A percentile compares a stretch with the other conserved stretches of the same genome.
Evolutionary conservation across 768 basidiomycete genomes (phyloP).

Genomic region (Agrocybe pediades): DNA sequence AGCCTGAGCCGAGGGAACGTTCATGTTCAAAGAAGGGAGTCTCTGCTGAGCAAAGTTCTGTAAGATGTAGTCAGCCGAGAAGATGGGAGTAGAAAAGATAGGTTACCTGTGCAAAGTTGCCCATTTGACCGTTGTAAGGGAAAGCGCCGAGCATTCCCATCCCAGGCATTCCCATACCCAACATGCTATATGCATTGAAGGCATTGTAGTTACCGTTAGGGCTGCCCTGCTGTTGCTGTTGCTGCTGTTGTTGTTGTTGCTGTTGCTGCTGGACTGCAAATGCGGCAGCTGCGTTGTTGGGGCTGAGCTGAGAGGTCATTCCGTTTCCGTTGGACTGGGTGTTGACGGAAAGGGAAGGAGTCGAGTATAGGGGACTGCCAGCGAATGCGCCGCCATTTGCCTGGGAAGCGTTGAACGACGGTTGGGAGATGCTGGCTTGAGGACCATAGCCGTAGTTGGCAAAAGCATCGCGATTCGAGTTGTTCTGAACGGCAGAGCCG

Average conservation of each 20-base stretch:
- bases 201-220: conserved; percentile 55
- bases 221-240: conserved; percentile 40
- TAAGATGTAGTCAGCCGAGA: conserved; percentile 4
- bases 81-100: conserved; percentile 1
- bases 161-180: conserved; percentile 77
- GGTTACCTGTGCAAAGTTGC: conserved; percentile 64
- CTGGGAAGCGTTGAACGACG: conserved; percentile 51
- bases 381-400: conserved; percentile 47
- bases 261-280: conserved; percentile 48
- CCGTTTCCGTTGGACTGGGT: conserved; percentile 54
- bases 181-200: conserved; percentile 75
- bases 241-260: conserved; percentile 45
- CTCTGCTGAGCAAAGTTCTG: conserved; percentile 58
- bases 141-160: conserved; percentile 75
- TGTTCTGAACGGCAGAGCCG: conserved; percentile 30
- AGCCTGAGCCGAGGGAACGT: conserved; percentile 69
- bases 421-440: conserved; percentile 64
- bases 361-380: conserved; percentile 69
- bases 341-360: conserved; percentile 70
- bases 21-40: conserved; percentile 63
- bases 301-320: conserved; percentile 65
- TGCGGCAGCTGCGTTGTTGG: conserved; percentile 59
- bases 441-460: conserved; percentile 89
- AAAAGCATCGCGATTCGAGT: conserved; percentile 65
- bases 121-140: conserved; percentile 72